Base-by-base conservation (phyloP, 805 yeast genomes). In the Hanseniaspora nectarophila region DNA sequence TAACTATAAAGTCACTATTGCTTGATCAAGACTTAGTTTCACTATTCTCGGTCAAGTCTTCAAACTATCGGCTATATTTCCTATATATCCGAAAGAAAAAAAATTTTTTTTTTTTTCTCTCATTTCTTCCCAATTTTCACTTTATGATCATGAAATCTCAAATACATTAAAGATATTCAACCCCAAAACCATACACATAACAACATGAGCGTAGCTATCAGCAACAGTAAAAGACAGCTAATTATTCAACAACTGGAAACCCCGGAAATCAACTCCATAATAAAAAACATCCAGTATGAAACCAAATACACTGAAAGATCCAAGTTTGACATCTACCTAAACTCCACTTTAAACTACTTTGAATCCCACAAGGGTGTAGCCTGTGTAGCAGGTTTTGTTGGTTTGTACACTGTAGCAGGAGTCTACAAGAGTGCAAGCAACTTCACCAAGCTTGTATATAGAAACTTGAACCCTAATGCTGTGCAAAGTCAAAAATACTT, bases 291-390 rank as follows among this genome's bases (percentile, higher is more conserved):
- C 61, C 55, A 43, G 64, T 56, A 52, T 52, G 52, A 44, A 59
- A 16, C 57, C 63, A 32, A 60, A 39, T 53, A 53, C 33, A 46
- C 34, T 16, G 48, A 42, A 47, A 63, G 61, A 53, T 56, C 60
- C 12, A 64, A 70, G 7, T 59, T 63, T 66, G 89, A 83, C 59
- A 72, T 77, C 63, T 81, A 81, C 62, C 81, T 84, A 58, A 85
- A 84, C 63, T 71, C 73, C 57, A 71, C 79, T 0, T 58, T 75
- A 16, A 73, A 73, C 18, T 76, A 80, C 66, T 72, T 80, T 76
- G 77, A 85, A 6, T 75, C 78, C 46, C 95, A 88, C 64, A 95
- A 95, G 9, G 75, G 81, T 63, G 59, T 85, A 56, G 73, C 89
- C 4, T 81, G 84, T 12, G 59, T 80, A 10, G 95, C 94, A 15